Evolutionary conservation across 2,329 filamentous ascomycete species (phyloP).

Genomic region (Coniella vitis): DNA sequence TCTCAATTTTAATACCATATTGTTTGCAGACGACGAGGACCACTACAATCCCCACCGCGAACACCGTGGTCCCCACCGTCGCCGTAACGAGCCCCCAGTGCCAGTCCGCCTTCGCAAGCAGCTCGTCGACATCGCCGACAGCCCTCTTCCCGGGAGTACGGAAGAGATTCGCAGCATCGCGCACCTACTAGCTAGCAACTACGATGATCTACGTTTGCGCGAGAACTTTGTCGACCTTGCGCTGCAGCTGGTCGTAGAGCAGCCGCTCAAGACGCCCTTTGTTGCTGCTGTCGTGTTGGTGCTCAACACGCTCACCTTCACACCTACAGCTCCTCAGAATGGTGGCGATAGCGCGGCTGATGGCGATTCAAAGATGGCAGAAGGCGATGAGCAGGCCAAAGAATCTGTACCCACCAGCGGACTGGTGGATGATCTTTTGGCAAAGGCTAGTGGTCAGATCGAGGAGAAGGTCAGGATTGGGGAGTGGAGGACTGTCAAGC

Average conservation of each 20-base stretch:
- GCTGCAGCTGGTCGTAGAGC: slow-evolving; percentile 74
- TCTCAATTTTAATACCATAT: slow-evolving; percentile 2
- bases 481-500: slow-evolving; percentile 86
- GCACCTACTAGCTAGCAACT: slow-evolving; percentile 71
- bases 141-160: slow-evolving; percentile 68
- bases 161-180: slow-evolving; percentile 73
- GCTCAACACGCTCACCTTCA: slow-evolving; percentile 59
- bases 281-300: slow-evolving; percentile 76
- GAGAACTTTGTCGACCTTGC: slow-evolving; percentile 66
- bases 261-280: slow-evolving; percentile 97
- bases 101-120: slow-evolving; percentile 69
- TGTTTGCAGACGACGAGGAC: slow-evolving; percentile 56
- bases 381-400: slow-evolving; percentile 3
- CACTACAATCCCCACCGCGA: slow-evolving; percentile 43
- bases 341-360: slow-evolving; percentile 7
- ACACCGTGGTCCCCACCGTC: slow-evolving; percentile 58
- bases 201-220: slow-evolving; percentile 75
- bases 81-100: slow-evolving; percentile 64
- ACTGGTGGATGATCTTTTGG: slow-evolving; percentile 64
- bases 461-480: slow-evolving; percentile 65
- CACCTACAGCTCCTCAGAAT: slow-evolving; percentile 35
- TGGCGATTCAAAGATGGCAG: slow-evolving; percentile 11
- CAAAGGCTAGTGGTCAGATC: slow-evolving; percentile 50
- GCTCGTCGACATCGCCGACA: slow-evolving; percentile 74
- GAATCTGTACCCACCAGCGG: slow-evolving; percentile 34